A percentile compares a stretch with the other conserved stretches of the same genome.
phyloP scores from a whole-genome alignment of 306 rosid genomes.

The Malus fusca region DNA sequence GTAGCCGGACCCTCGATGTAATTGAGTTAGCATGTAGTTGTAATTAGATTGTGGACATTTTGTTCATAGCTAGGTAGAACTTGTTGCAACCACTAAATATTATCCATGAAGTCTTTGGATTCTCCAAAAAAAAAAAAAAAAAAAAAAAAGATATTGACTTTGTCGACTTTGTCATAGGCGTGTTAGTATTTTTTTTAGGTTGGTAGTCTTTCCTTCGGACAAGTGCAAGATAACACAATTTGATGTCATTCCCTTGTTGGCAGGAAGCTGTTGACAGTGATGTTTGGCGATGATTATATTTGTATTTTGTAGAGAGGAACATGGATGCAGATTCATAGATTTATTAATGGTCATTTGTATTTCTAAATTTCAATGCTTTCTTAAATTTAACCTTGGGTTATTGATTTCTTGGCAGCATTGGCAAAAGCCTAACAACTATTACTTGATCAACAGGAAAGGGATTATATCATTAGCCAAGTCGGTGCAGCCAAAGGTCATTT shows the following conservation, averaged over 20 bases:
- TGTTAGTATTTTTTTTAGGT: not conserved
- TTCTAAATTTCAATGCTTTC: conserved; percentile 8
- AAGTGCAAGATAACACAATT: not conserved
- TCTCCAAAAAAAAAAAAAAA: not conserved
- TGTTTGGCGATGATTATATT: not conserved
- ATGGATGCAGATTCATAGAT: not conserved
- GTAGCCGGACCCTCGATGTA: not conserved
- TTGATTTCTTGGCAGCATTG: conserved; percentile 59
- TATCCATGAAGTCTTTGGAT: not conserved
- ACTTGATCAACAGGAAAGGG: conserved; percentile 91
- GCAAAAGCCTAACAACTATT: conserved; percentile 93
- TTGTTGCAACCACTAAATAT: not conserved
- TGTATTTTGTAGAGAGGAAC: not conserved
- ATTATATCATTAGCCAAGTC: conserved; percentile 79
- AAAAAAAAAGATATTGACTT: not conserved
- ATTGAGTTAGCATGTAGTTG: not conserved
- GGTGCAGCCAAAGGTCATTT: conserved; percentile 87
- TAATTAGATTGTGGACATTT: not conserved
- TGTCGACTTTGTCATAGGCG: not conserved
- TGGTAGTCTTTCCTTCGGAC: not conserved
- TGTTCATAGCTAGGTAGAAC: not conserved
- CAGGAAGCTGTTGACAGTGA: not conserved
- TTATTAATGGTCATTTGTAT: not conserved
- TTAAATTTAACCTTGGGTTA: conserved; percentile 3
- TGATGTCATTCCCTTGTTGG: not conserved